These are phyloP conservation scores for Mycena rebaudengoi DNA, from an alignment of 768 basidiomycete species.

Conservation along the genomic window DNA sequence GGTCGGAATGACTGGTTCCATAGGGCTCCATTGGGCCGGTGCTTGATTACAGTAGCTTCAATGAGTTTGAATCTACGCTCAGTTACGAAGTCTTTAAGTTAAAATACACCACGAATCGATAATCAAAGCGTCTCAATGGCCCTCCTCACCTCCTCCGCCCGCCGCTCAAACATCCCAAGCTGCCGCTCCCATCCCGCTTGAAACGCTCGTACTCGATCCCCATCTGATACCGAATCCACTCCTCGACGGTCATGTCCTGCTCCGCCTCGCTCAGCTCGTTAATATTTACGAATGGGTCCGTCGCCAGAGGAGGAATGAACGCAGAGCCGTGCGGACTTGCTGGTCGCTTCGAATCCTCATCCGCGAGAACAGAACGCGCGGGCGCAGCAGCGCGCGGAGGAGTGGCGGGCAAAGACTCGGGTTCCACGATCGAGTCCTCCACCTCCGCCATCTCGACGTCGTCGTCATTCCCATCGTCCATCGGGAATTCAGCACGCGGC, in stretches of 20 bases:
- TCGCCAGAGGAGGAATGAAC: slow-evolving; percentile 52
- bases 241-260: slow-evolving; percentile 81
- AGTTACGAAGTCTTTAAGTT: background rate
- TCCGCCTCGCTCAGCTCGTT: slow-evolving; percentile 68
- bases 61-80: too few relatives aligned
- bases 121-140: slow-evolving; percentile 43
- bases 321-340: slow-evolving; percentile 15
- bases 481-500: slow-evolving; percentile 3
- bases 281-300: slow-evolving; percentile 53
- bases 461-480: slow-evolving; percentile 18
- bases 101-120: background rate
- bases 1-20: slow-evolving; percentile 32
- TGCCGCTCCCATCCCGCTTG: slow-evolving; percentile 58
- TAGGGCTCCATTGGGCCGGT: too few relatives aligned
- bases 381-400: slow-evolving; percentile 19
- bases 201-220: slow-evolving; percentile 70
- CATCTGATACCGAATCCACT: slow-evolving; percentile 85
- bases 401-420: slow-evolving; percentile 21
- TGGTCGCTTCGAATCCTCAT: slow-evolving; percentile 2
- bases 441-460: slow-evolving; percentile 42
- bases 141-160: slow-evolving; percentile 49
- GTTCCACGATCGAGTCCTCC: slow-evolving; percentile 27
- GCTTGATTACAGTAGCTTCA: too few relatives aligned
- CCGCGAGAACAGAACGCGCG: slow-evolving; percentile 12
- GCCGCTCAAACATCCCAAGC: slow-evolving; percentile 57